Evolutionary conservation across 2,329 filamentous ascomycete genomes (phyloP).

Genomic region (Orbilia brochopaga): DNA sequence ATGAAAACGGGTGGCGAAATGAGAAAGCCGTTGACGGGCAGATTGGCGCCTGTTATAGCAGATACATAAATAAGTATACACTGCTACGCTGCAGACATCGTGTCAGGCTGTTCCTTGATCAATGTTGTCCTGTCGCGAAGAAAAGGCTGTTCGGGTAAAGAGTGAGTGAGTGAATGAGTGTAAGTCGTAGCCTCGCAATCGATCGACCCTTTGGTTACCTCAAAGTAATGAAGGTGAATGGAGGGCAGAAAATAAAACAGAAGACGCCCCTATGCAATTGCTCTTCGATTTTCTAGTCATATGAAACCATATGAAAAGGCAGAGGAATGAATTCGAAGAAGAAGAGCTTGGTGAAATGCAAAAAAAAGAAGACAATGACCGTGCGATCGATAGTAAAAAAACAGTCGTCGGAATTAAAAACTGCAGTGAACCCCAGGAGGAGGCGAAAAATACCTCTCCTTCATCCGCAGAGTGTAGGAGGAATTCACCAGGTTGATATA

Average conservation of each 20-base stretch:
- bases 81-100: neutral
- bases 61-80: neutral
- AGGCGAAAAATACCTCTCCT: neutral
- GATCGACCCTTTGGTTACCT: no score
- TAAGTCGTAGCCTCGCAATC: neutral
- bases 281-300: neutral
- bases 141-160: no score
- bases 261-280: neutral
- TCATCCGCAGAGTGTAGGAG: constrained; percentile 5
- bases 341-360: neutral
- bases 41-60: constrained; percentile 1
- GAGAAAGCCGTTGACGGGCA: neutral
- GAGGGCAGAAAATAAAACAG: neutral
- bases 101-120: neutral
- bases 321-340: neutral
- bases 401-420: neutral
- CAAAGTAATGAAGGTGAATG: no score
- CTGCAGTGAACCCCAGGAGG: neutral
- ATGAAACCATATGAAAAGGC: neutral
- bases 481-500: constrained; percentile 6
- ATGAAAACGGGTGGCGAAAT: neutral
- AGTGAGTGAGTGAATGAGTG: neutral
- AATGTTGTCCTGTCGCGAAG: neutral
- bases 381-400: neutral
- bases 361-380: neutral